Evolutionary conservation across 106 monocot genomes (phyloP).

Genomic region (Apostasia shenzhenica): DNA sequence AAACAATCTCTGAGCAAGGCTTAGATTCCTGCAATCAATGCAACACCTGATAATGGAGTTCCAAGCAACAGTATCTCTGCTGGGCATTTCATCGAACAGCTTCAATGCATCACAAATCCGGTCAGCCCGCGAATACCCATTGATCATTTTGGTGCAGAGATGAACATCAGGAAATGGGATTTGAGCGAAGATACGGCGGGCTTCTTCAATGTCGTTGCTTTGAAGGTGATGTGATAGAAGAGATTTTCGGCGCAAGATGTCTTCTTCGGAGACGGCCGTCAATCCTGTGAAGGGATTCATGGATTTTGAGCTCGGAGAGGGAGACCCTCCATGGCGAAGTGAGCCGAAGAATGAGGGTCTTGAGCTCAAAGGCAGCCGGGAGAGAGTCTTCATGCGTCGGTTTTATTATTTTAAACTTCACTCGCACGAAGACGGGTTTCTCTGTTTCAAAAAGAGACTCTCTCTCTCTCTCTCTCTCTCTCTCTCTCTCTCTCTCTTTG

Average conservation of each 20-base stretch:
- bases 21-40: conserved; percentile 36
- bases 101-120: conserved; percentile 43
- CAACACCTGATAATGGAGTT: conserved; percentile 67
- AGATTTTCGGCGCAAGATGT: conserved; percentile 11
- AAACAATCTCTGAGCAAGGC: conserved; percentile 40
- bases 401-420: too few relatives aligned
- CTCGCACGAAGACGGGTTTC: too few relatives aligned
- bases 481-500: too few relatives aligned
- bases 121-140: conserved; percentile 22
- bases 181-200: conserved; percentile 29
- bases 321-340: too few relatives aligned
- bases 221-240: conserved; percentile 24
- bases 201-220: conserved; percentile 37
- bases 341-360: too few relatives aligned
- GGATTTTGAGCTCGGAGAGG: too few relatives aligned
- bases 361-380: too few relatives aligned
- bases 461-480: too few relatives aligned
- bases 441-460: too few relatives aligned
- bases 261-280: not conserved
- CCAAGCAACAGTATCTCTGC: conserved; percentile 46
- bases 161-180: conserved; percentile 38
- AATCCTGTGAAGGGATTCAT: too few relatives aligned
- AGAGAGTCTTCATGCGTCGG: too few relatives aligned
- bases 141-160: conserved; percentile 78
- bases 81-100: conserved; percentile 57